phyloP scores from a whole-genome alignment of 345 rosid genomes.

The Aquilaria malaccensis region DNA sequence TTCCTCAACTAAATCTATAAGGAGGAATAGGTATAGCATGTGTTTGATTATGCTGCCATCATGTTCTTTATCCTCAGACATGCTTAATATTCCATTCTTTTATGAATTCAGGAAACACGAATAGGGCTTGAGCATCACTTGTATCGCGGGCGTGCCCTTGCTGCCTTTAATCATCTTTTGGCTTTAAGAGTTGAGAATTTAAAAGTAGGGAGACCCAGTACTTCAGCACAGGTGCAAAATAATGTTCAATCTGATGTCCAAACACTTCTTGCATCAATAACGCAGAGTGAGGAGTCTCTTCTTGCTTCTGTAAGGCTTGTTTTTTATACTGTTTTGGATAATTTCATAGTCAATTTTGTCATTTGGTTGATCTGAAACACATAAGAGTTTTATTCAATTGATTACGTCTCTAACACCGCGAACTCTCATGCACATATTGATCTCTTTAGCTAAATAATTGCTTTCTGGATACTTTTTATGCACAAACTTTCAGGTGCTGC shows the following conservation, averaged over 20 bases:
- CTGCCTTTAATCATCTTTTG: conserved; percentile 86
- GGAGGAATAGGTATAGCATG: too few relatives aligned
- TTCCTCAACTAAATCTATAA: too few relatives aligned
- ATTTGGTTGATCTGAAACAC: not conserved
- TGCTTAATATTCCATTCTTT: conserved; percentile 5
- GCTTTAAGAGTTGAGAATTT: conserved; percentile 60
- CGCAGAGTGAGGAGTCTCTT: conserved; percentile 58
- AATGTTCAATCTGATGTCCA: conserved; percentile 87
- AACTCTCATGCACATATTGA: too few relatives aligned
- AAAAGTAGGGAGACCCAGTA: conserved; percentile 47
- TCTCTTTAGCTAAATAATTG: not conserved
- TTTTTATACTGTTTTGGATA: conserved; percentile 12
- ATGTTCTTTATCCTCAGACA: too few relatives aligned
- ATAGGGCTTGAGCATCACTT: conserved; percentile 85
- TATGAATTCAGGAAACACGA: conserved; percentile 62
- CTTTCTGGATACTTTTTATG: conserved; percentile 2
- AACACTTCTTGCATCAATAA: conserved; percentile 73
- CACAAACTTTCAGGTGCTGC: conserved; percentile 57
- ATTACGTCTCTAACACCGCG: too few relatives aligned
- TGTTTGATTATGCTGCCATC: too few relatives aligned
- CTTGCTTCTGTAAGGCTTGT: conserved; percentile 71
- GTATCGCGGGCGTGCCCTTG: conserved; percentile 96
- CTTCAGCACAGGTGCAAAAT: conserved; percentile 44
- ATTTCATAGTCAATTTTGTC: not conserved
- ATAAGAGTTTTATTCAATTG: not conserved